Base-by-base conservation (phyloP, 164 flowering plant species). In the Annona squamosa region DNA sequence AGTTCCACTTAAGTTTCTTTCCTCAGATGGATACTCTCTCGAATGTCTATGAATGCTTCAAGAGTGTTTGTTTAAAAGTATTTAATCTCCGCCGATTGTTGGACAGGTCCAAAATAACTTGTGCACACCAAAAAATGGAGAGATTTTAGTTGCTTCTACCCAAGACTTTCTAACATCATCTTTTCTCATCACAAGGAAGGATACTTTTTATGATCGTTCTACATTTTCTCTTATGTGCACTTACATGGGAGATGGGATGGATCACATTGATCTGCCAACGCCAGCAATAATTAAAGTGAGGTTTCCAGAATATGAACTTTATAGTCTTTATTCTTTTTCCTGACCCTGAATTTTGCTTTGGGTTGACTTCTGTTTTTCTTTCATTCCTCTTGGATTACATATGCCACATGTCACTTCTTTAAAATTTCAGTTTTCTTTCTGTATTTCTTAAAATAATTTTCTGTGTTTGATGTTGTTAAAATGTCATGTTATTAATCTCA, bases 51-150 rank as follows among this genome's bases (percentile, higher is more conserved):
- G 37, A 65, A 37, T 5, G 44, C 68, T 65, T 42, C 68, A 37
- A 37, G 6, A 42, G 46, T 65, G 16, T 65, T 65, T 65, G 16
- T 65, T 65, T 12, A 2, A 37, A 37, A 63, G 26, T 5, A 1
- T n/a, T 19, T 19, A n/a, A 63, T 63, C 7, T 63, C 72, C 17
- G 66, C 16, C 84, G 63, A 71, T 77, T 74, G 17, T 59, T 78
- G 65, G 63, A 63, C 86, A 96, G 98, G 99, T 96, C 73, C 97
- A 91, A 79, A 91, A 93, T 79, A 96, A 96, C 85, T 83, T 96
- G 71, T 96, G 98, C 76, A 96, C 99, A 4, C 99, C 99, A 47
- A 96, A 96, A 80, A 96, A 92, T 87, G 98, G 99, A 67, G 97
- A 91, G 79, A 87, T 96, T 65, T 82, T 96, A 85, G 97, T 96